These are phyloP conservation scores for Paracorniculantispora psalliotae DNA, from an alignment of 2,329 filamentous ascomycete genomes.

Conservation along the genomic window DNA sequence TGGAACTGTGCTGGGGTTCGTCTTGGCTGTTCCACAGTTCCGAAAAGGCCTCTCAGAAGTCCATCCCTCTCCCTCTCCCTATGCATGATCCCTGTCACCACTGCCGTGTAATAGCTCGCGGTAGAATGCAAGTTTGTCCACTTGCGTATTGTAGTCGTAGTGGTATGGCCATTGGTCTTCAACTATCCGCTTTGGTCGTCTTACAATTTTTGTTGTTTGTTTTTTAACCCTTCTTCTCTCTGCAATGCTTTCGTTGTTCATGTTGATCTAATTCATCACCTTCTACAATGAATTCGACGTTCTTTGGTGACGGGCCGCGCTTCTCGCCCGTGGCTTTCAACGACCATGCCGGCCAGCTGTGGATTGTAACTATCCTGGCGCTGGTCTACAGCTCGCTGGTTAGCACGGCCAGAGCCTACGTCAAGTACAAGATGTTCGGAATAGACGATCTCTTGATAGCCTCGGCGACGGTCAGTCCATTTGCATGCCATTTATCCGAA, in stretches of 20 bases:
- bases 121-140: neutral
- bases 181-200: neutral
- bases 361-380: slow-evolving; percentile 18
- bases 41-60: neutral
- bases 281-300: neutral
- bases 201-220: too few relatives aligned
- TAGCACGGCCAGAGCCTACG: slow-evolving; percentile 9
- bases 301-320: slow-evolving; percentile 2
- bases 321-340: slow-evolving; percentile 16
- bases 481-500: too few relatives aligned
- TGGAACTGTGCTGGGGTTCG: neutral
- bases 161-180: neutral
- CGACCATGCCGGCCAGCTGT: slow-evolving; percentile 18
- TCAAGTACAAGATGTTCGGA: slow-evolving; percentile 18
- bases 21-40: neutral
- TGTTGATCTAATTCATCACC: neutral
- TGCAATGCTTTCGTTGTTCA: neutral
- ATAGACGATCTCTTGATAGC: slow-evolving; percentile 16
- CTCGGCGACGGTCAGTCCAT: slow-evolving; percentile 4
- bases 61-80: neutral
- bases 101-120: neutral
- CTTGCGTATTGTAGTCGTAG: neutral
- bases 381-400: slow-evolving; percentile 15
- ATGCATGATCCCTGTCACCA: neutral
- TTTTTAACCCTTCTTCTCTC: neutral